Evolutionary conservation across 208 protist species (phyloP).

Genomic region (Trypanosoma theileri): DNA sequence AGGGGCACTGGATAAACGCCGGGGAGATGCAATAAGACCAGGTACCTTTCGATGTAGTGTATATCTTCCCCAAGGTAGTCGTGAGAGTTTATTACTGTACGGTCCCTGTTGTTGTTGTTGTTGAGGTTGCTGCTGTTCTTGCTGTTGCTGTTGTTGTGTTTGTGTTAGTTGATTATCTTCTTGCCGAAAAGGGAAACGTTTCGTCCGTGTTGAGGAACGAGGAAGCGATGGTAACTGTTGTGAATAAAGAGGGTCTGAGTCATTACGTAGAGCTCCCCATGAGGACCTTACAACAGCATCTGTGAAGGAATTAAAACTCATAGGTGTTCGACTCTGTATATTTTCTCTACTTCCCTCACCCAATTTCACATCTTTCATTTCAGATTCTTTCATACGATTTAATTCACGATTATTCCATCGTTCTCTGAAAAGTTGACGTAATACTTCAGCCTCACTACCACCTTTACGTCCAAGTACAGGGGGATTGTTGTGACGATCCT

Average conservation of each 20-base stretch:
- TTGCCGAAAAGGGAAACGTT: background rate
- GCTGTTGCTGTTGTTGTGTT: background rate
- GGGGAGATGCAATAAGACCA: background rate
- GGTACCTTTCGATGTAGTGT: conserved; percentile 2
- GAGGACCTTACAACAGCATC: conserved; percentile 22
- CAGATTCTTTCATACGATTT: background rate
- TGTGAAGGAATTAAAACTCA: conserved; percentile 1
- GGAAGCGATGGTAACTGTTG: conserved; percentile 14
- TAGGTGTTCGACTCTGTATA: background rate
- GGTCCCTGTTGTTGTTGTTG: background rate
- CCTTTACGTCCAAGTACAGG: background rate
- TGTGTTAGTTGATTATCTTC: background rate
- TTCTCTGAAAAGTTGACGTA: conserved; percentile 1
- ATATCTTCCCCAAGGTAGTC: conserved; percentile 18
- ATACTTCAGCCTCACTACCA: background rate
- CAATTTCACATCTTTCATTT: background rate
- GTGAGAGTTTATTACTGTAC: background rate
- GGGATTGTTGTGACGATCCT: background rate
- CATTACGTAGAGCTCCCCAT: conserved; percentile 10
- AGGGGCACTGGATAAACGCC: conserved; percentile 6
- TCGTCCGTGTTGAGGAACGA: background rate
- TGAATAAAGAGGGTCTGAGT: background rate
- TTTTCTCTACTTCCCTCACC: background rate
- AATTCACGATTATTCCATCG: background rate
- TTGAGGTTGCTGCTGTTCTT: background rate